These are phyloP conservation scores for Pichia thaimueangensis DNA, from an alignment of 805 yeast genomes.

Conservation along the genomic window DNA sequence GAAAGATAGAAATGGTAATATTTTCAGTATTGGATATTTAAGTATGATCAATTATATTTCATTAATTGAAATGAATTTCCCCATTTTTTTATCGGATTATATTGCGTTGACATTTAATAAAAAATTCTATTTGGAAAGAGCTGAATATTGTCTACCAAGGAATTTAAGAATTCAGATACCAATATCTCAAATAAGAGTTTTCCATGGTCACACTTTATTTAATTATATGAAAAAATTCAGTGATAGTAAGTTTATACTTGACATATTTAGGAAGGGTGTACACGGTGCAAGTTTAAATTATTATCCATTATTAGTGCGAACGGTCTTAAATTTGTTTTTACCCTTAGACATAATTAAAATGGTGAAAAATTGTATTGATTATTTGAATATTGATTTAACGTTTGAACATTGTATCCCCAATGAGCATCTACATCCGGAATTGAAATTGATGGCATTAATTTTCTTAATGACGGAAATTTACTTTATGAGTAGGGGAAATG, in stretches of 20 bases:
- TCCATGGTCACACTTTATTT: slow-evolving; percentile 6
- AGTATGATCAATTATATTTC: slow-evolving; percentile 45
- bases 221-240: slow-evolving; percentile 1
- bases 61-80: slow-evolving; percentile 39
- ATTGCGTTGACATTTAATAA: slow-evolving; percentile 36
- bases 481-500: slow-evolving; percentile 23
- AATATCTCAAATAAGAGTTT: slow-evolving; percentile 3
- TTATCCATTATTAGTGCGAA: slow-evolving; percentile 36
- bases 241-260: background rate
- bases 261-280: background rate
- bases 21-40: slow-evolving; percentile 9
- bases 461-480: slow-evolving; percentile 30
- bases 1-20: slow-evolving; percentile 9
- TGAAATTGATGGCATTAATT: slow-evolving; percentile 30
- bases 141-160: slow-evolving; percentile 19
- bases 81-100: slow-evolving; percentile 46
- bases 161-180: slow-evolving; percentile 16
- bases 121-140: slow-evolving; percentile 37
- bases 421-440: slow-evolving; percentile 32
- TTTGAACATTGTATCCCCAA: slow-evolving; percentile 1
- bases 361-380: slow-evolving; percentile 26
- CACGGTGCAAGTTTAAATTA: slow-evolving; percentile 21
- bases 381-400: slow-evolving; percentile 12
- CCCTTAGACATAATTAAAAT: slow-evolving; percentile 44
- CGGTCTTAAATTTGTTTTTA: slow-evolving; percentile 37